These are phyloP conservation scores for Knoxdaviesia capensis DNA, from an alignment of 2,329 filamentous ascomycete genomes.

Conservation along the genomic window DNA sequence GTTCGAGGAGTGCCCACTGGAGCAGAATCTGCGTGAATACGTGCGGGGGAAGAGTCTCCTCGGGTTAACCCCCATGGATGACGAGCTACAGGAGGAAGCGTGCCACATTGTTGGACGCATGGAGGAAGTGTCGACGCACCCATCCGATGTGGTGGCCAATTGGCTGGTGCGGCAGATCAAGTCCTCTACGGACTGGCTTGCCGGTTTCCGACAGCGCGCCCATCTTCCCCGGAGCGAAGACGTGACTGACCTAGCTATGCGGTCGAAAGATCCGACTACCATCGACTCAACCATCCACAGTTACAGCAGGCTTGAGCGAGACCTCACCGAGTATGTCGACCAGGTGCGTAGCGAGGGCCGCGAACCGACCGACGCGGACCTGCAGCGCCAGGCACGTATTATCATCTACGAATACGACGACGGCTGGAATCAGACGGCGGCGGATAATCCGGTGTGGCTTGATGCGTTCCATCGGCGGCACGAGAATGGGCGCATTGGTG, in stretches of 20 bases:
- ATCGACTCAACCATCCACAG: constrained; percentile 41
- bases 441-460: constrained; percentile 34
- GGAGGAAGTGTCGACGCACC: constrained; percentile 27
- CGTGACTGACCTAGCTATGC: constrained; percentile 23
- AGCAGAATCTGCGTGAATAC: constrained; percentile 31
- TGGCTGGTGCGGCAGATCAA: constrained; percentile 34
- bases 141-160: constrained; percentile 29
- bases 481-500: not conserved
- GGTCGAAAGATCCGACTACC: constrained; percentile 30
- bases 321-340: constrained; percentile 31
- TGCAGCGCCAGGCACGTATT: constrained; percentile 35
- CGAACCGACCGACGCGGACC: constrained; percentile 29
- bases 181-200: constrained; percentile 31
- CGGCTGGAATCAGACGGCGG: constrained; percentile 42
- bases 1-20: constrained; percentile 35
- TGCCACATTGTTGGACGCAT: constrained; percentile 35
- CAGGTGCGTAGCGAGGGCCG: constrained; percentile 22
- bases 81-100: constrained; percentile 38
- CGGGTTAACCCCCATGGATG: constrained; percentile 37
- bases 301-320: constrained; percentile 32
- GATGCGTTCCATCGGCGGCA: constrained; percentile 29
- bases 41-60: constrained; percentile 28
- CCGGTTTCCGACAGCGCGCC: constrained; percentile 32
- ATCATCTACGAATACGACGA: constrained; percentile 44
- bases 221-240: constrained; percentile 36